A percentile compares a stretch with the other conserved stretches of the same genome.
These are phyloP conservation scores for Zygnema cylindricum DNA, from an alignment of 139 green algal species.

Conservation along the genomic window DNA sequence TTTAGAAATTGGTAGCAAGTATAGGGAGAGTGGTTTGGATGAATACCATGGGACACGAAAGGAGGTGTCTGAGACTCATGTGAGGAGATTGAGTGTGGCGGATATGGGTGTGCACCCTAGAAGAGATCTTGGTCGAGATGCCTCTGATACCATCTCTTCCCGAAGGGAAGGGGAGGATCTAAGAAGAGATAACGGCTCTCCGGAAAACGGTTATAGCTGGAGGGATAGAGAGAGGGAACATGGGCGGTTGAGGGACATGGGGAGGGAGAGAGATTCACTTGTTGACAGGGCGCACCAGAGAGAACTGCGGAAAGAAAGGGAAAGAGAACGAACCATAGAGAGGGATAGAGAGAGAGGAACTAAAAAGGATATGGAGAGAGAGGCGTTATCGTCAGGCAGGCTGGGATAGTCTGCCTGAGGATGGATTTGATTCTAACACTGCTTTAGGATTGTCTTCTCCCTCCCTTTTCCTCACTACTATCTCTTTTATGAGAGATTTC, in stretches of 20 bases:
- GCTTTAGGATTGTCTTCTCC: neutral
- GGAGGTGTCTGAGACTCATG: neutral
- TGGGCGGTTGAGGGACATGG: too few relatives aligned
- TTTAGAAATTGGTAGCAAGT: neutral
- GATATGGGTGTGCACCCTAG: neutral
- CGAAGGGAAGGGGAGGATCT: neutral
- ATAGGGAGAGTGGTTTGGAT: neutral
- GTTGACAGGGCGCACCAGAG: neutral
- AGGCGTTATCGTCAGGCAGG: neutral
- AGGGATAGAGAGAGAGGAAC: conserved; percentile 9
- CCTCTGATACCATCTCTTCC: neutral
- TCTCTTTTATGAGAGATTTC: neutral
- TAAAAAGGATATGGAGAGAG: neutral
- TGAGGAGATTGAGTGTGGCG: neutral
- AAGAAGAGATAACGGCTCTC: neutral
- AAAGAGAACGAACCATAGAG: conserved; percentile 11
- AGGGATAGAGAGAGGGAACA: conserved; percentile 7
- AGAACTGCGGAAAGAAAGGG: neutral
- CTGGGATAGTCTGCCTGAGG: neutral
- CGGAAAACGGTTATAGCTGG: neutral
- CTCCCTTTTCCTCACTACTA: neutral
- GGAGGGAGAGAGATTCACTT: neutral
- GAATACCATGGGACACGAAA: too few relatives aligned
- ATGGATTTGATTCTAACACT: too few relatives aligned
- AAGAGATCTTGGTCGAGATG: neutral